Evolutionary conservation across 2,329 filamentous ascomycete species (phyloP), one percentile per base, ranked within the genome.

Genomic region (Aspergillus phoenicis): DNA sequence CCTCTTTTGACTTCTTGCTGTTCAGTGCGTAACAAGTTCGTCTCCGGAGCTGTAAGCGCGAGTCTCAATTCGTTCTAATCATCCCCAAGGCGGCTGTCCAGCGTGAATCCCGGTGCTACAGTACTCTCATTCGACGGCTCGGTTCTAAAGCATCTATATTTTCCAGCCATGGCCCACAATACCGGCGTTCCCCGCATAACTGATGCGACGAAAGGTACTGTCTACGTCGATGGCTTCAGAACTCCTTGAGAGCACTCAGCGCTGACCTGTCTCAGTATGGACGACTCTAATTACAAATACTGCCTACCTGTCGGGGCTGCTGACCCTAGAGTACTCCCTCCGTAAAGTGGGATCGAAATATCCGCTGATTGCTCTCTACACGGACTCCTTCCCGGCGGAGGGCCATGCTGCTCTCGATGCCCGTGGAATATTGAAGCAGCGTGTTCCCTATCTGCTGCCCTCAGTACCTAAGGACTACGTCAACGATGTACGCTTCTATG

Each of bases 211-310:
- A 56, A 47, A 56, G 53, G 53, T 56, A 33, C 53, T 47, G n/a
- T 26, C 38, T 30, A 20, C 39, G 5, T 17, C 24, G 8, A 38
- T 17, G 33, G 33, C 33, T 13, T 2, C 5, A 15, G 33, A 36
- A 13, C 0, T 13, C 11, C 38, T 24, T 8, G n/a, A 52, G 17
- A 41, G 33, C 15, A 8, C 15, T 13, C 17, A 56, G 22, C 20
- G 53, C 53, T 56, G 22, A 56, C 24, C 26, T 10, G 11, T 15
- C 26, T 8, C 41, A 91, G 91, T 94, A 73, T 96, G 91, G 91
- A 91, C 91, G 24, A 91, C 89, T 8, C 84, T 96, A 66, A 93
- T 96, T 74, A 96, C 92, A 61, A 96, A 95, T 78, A 87, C 86
- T 52, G 83, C 84, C 68, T 96, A 96, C 77, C 87, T 96, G 60